A percentile compares a stretch with the other conserved stretches of the same genome.
phyloP scores from a whole-genome alignment of 1,139 yeast genomes.

The Barnettozyma hawaiiensis region DNA sequence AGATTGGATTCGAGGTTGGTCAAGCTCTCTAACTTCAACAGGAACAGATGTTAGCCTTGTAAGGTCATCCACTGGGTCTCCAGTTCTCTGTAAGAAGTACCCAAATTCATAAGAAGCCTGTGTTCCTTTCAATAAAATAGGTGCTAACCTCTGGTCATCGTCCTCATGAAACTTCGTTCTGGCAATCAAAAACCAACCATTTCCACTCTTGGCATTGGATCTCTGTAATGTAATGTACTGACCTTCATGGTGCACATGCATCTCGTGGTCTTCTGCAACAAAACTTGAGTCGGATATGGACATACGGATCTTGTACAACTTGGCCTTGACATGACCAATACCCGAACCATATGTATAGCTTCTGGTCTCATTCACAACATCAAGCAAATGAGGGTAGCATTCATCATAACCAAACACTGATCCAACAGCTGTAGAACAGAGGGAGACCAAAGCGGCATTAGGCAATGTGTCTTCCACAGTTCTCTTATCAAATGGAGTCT shows the following conservation, averaged over 20 bases:
- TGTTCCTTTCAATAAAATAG: constrained; percentile 62
- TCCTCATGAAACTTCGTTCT: constrained; percentile 62
- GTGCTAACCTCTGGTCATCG: constrained; percentile 49
- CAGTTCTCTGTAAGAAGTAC: constrained; percentile 48
- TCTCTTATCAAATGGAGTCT: constrained; percentile 81
- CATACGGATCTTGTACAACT: constrained; percentile 53
- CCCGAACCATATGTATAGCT: constrained; percentile 62
- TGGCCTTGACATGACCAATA: constrained; percentile 62
- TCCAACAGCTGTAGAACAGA: constrained; percentile 92
- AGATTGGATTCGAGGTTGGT: constrained; percentile 43
- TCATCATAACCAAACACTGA: constrained; percentile 95
- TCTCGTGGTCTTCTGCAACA: constrained; percentile 70
- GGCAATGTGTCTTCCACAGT: constrained; percentile 93
- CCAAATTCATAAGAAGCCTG: constrained; percentile 56
- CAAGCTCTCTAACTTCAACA: constrained; percentile 49
- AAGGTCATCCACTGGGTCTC: constrained; percentile 42
- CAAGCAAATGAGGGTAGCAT: constrained; percentile 72
- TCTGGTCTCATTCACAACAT: constrained; percentile 76
- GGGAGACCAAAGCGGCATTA: constrained; percentile 88
- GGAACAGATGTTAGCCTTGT: constrained; percentile 53
- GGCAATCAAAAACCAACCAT: constrained; percentile 86
- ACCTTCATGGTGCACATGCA: constrained; percentile 91
- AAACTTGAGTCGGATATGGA: constrained; percentile 65
- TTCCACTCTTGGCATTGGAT: constrained; percentile 75
- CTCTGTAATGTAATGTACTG: constrained; percentile 90